Conservation (phyloP, 192 early-diverging fungal species). For the Mortierella hygrophila region DNA sequence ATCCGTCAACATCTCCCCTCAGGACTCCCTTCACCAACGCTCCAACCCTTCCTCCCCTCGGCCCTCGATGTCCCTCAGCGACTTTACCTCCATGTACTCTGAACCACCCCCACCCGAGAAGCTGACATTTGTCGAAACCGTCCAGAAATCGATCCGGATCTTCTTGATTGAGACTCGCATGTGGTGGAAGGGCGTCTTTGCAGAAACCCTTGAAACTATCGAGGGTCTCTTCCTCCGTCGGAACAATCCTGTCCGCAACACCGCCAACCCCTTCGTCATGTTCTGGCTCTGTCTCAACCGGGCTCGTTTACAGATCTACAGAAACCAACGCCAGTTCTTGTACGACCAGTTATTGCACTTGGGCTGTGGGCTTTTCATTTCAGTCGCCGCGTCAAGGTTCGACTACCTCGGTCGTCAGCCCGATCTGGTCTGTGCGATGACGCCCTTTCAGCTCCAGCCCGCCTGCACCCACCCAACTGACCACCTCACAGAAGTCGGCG, state of each 20-base stretch:
- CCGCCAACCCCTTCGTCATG: conserved; percentile 56
- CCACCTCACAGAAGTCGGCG: conserved; percentile 55
- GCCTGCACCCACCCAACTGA: conserved; percentile 17
- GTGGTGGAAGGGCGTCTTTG: conserved; percentile 30
- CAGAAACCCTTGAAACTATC: conserved; percentile 21
- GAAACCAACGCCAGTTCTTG: conserved; percentile 51
- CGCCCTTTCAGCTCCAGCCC: conserved; percentile 49
- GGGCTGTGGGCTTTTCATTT: conserved; percentile 65
- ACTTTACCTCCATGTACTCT: conserved; percentile 27
- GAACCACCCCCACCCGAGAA: conserved; percentile 10
- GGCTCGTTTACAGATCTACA: conserved; percentile 60
- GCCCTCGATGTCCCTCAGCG: conserved; percentile 33
- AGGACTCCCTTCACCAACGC: not conserved
- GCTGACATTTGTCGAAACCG: not conserved
- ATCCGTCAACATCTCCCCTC: conserved; percentile 21
- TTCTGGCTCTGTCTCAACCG: conserved; percentile 59
- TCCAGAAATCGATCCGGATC: conserved; percentile 20
- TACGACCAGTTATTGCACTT: conserved; percentile 66
- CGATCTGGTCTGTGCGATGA: conserved; percentile 52
- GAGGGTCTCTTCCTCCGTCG: conserved; percentile 11
- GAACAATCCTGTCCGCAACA: conserved; percentile 52
- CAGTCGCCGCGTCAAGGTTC: conserved; percentile 54
- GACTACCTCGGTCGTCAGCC: conserved; percentile 66
- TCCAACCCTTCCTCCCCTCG: conserved; percentile 26
- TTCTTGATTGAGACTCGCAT: conserved; percentile 27